Conservation (phyloP, 2,329 filamentous ascomycete genomes). For the Phaeomoniella chlamydospora region DNA sequence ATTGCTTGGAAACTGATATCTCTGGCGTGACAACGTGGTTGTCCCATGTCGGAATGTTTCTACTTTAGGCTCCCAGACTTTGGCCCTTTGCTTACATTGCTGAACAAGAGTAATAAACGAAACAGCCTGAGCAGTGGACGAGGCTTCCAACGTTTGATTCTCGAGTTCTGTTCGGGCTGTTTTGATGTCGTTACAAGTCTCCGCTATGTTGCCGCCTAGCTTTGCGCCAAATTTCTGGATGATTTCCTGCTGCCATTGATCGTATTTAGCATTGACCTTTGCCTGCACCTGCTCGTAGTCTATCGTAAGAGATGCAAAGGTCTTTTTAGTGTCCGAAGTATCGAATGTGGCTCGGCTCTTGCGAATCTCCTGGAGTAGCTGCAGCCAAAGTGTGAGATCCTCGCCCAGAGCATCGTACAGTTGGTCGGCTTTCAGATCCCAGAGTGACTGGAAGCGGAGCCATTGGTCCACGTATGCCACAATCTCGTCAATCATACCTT, state of each 20-base stretch:
- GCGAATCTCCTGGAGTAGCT: constrained; percentile 90
- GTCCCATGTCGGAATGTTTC: constrained; percentile 93
- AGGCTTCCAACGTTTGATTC: constrained; percentile 79
- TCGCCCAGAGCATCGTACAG: constrained; percentile 88
- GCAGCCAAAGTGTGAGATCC: constrained; percentile 82
- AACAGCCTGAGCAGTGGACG: constrained; percentile 90
- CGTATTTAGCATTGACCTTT: constrained; percentile 97
- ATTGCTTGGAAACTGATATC: constrained; percentile 84
- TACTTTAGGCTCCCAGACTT: constrained; percentile 87
- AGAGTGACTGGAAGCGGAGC: constrained; percentile 95
- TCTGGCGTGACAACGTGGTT: constrained; percentile 76
- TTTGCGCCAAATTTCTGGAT: constrained; percentile 82
- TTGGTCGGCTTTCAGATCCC: constrained; percentile 92
- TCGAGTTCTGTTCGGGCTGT: constrained; percentile 84
- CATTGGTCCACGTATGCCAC: constrained; percentile 88
- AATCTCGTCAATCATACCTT: constrained; percentile 68
- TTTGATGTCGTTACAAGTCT: constrained; percentile 83
- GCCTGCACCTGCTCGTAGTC: constrained; percentile 98
- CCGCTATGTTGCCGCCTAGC: constrained; percentile 78
- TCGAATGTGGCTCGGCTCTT: constrained; percentile 95
- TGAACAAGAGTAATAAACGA: constrained; percentile 98
- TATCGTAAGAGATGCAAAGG: constrained; percentile 86
- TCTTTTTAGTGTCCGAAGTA: constrained; percentile 82
- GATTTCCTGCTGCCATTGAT: constrained; percentile 98
- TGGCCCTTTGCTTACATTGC: constrained; percentile 86